Conservation (phyloP, 208 protist genomes). For the Crithidia bombi region DNA sequence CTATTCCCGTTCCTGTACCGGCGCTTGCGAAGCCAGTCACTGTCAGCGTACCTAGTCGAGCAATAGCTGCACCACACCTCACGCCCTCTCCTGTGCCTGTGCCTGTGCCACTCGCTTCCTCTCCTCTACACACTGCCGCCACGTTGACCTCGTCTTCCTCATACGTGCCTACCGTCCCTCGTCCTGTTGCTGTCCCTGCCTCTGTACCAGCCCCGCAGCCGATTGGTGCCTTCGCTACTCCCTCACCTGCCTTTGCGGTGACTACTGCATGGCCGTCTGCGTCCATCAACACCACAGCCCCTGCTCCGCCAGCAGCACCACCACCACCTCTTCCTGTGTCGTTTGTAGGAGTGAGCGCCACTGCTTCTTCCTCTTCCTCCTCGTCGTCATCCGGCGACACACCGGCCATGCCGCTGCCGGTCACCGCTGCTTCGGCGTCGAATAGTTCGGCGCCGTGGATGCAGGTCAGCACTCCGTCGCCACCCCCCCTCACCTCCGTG, state of each 20-base stretch:
- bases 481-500: constrained; percentile 10
- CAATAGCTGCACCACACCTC: constrained; percentile 3
- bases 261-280: neutral
- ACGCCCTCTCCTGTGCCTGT: constrained; percentile 15
- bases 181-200: neutral
- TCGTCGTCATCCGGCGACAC: neutral
- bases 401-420: constrained; percentile 5
- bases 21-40: constrained; percentile 5
- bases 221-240: neutral
- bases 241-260: neutral
- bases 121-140: neutral
- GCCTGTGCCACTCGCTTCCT: neutral
- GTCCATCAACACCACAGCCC: neutral
- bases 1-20: constrained; percentile 22
- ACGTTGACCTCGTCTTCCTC: neutral
- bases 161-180: neutral
- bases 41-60: neutral
- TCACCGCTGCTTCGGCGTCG: neutral
- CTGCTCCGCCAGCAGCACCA: neutral
- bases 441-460: constrained; percentile 1
- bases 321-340: neutral
- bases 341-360: neutral
- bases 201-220: neutral
- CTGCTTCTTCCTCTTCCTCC: neutral
- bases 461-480: constrained; percentile 2